Evolutionary conservation across 495 filamentous ascomycete species (phyloP).

Genomic region (Tuber magnatum): DNA sequence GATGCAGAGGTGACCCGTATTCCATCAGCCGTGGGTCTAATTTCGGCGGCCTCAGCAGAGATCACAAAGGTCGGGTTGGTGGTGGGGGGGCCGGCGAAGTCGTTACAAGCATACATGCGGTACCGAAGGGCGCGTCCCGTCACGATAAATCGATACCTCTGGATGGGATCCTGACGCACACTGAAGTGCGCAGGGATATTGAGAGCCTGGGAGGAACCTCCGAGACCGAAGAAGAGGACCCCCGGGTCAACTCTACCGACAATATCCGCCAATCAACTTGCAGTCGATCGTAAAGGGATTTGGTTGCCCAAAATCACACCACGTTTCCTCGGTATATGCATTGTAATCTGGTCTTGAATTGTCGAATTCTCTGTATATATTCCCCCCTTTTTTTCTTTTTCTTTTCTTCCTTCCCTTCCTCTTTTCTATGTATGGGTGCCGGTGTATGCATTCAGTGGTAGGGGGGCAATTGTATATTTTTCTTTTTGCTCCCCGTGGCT

Average conservation of each 20-base stretch:
- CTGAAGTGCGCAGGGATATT: conserved; percentile 35
- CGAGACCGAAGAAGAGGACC: conserved; percentile 15
- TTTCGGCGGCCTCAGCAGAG: conserved; percentile 17
- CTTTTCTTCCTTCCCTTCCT: neutral
- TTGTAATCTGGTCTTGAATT: neutral
- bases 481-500: neutral
- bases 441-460: neutral
- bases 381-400: neutral
- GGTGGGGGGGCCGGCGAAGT: conserved; percentile 24
- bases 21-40: conserved; percentile 27
- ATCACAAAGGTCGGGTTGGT: conserved; percentile 10
- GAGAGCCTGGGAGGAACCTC: conserved; percentile 30
- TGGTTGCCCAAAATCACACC: neutral
- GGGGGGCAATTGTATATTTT: neutral
- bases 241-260: conserved; percentile 25
- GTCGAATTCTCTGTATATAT: neutral
- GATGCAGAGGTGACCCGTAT: conserved; percentile 11
- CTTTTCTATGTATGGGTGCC: neutral
- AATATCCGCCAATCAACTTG: conserved; percentile 13
- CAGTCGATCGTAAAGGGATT: neutral
- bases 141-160: conserved; percentile 28
- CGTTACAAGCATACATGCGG: conserved; percentile 29
- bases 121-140: conserved; percentile 8
- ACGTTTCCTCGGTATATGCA: neutral
- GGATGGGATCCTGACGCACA: conserved; percentile 29